Evolutionary conservation across 2,329 filamentous ascomycete genomes (phyloP), one percentile per base, ranked within the genome.

Genomic region (Penicillium olsonii): DNA sequence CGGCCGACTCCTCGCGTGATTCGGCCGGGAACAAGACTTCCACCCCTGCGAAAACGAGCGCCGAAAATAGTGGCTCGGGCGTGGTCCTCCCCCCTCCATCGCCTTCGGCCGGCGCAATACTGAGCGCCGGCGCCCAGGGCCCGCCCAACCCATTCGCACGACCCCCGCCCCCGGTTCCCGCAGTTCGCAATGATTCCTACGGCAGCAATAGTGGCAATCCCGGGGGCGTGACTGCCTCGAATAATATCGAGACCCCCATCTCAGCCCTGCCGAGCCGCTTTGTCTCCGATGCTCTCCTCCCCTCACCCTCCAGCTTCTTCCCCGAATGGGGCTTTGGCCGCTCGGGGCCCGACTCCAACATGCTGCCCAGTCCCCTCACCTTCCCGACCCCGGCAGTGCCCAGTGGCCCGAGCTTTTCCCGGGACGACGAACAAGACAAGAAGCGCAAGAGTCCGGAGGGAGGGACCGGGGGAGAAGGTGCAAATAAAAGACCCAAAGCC

Each of bases 111-210:
- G 88, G 88, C 18, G 84, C 90, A 2, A 78, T 97, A 6, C 78
- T 96, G 47, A 96, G 91, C 40, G 94, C 94, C 0, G 94, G 94
- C 34, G 92, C 94, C 8, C 87, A 87, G 31, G 94, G 94, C 0
- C 94, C 94, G 12, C 91, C 91, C 2, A 99, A 99, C 68, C 94
- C 94, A 0, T 99, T 97, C 69, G 94, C 94, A 7, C 82, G 92
- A 35, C 94, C 92, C 1, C 82, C 86, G 20, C 90, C 88, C 4
- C 89, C 91, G n/a, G 65, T 57, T 14, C 52, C 66, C 38, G 60
- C 62, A 33, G 55, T 66, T 9, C 64, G 76, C 33, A 69, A 71
- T 42, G 74, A 74, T 37, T 71, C 75, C n/a, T 73, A 76, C 27
- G 65, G 66, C 41, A 67, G 52, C 46, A 69, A 60, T 47, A 41